Evolutionary conservation across 78 protist genomes (phyloP), one percentile per base, ranked within the genome.

Genomic region (Protostelium mycophagum): DNA sequence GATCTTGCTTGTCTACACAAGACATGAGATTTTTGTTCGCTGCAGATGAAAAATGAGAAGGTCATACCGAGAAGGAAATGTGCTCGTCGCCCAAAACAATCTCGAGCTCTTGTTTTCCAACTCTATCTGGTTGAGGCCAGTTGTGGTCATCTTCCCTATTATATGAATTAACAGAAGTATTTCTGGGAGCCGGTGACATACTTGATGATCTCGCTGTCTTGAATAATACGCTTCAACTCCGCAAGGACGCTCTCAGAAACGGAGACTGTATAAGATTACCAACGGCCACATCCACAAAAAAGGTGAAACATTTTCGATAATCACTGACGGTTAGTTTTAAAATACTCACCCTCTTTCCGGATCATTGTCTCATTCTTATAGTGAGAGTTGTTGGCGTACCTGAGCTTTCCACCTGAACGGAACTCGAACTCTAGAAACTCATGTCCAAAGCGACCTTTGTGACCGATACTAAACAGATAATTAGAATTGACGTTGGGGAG

Each of bases 371-470:
- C 99, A 34, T 90, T 90, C 85, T 97, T 97, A 92, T 99, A 99
- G 83, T 97, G 86, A 34, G 99, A 96, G 96, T 98, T 96, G 94
- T 99, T 99, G 83, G 99, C 99, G 84, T 99, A 99, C n/a, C 99
- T 97, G 85, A 99, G 85, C 88, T 91, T 90, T 63, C 94, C 94
- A 34, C 93, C 93, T n/a, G 89, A 39, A 63, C 95, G 36, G 91
- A 99, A 94, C 90, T 98, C 99, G 85, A 99, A 99, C 95, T 99
- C 99, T 37, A 99, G 91, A 87, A 98, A 99, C 89, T 99, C 99
- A 91, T 98, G 99, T 34, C 99, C 99, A 90, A 96, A 99, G 89
- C 96, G 96, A 25, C 99, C 99, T 89, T 95, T 95, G 90, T 99
- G 99, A 10, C 99, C 99, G 5, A 97, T 95, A 34, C 96, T 94